phyloP scores from a whole-genome alignment of 75 land plant species.

The Isoetes taiwanensis region DNA sequence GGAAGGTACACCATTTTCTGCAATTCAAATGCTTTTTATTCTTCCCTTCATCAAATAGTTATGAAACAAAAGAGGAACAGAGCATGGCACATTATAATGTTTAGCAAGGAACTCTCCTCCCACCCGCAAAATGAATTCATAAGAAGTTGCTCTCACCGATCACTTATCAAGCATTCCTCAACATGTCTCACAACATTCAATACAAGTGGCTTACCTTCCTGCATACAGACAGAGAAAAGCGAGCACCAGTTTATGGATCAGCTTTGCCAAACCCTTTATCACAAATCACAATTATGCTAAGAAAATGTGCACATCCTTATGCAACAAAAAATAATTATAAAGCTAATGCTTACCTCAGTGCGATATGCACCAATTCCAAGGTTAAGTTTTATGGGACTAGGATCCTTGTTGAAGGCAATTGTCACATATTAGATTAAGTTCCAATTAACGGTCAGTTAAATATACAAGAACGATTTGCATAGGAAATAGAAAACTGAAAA shows the following conservation, averaged over 20 bases:
- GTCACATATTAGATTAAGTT: too few relatives aligned
- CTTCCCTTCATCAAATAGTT: neutral
- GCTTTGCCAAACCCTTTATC: neutral
- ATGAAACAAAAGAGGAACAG: neutral
- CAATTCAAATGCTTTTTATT: too few relatives aligned
- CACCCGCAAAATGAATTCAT: constrained; percentile 1
- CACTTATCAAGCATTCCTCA: constrained; percentile 64
- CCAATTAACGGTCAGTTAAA: too few relatives aligned
- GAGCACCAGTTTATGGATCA: neutral
- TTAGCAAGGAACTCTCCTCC: constrained; percentile 13
- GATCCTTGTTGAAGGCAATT: constrained; percentile 79
- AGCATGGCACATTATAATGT: constrained; percentile 27
- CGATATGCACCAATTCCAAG: constrained; percentile 88
- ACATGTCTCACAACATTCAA: constrained; percentile 78
- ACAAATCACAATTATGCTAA: neutral
- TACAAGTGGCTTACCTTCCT: constrained; percentile 97
- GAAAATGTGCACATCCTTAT: neutral
- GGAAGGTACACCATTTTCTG: constrained; percentile 17
- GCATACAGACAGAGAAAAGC: neutral
- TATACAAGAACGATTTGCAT: too few relatives aligned
- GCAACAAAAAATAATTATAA: neutral
- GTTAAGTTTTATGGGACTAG: constrained; percentile 69
- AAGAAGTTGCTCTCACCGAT: constrained; percentile 26
- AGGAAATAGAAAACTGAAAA: too few relatives aligned
- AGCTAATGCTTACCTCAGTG: constrained; percentile 51